Evolutionary conservation across 106 monocot genomes (phyloP), one percentile per base, ranked within the genome.

Genomic region (Amphibolis antarctica): DNA sequence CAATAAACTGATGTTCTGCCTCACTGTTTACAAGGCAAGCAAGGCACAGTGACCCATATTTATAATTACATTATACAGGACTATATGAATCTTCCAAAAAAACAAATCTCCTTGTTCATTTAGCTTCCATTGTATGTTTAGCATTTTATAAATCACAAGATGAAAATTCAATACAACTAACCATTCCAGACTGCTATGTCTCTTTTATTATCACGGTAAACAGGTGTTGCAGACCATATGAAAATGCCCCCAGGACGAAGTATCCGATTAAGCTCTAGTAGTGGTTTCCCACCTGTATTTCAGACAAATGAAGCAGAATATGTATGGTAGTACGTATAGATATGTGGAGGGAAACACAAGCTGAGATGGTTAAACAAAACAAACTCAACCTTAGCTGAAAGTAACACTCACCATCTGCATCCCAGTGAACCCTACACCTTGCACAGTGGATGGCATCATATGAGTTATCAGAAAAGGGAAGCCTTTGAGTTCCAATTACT

Each of bases 191-290:
- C 54, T 62, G 42, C 52, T 55, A 74, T 63, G 44, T 96, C 84
- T 76, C 72, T 78, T 72, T 53, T 22, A 68, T 82, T 55, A 59
- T 84, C 73, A 53, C 86, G 94, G 71, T 96, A 96, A 66, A 90
- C 89, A 43, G 94, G 94, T 57, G 94, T 96, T 74, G 94, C 94
- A 66, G 94, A 96, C 94, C 94, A 96, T 43, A 84, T 62, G 60
- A 86, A 96, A 69, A 74, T 71, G 28, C 94, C 94, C 49, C 89
- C 89, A 74, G 89, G 94, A 53, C 94, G 77, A 21, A 96, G 82
- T 66, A 96, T 75, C 73, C 94, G 77, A 55, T 90, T 90, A 47
- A 96, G 83, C 69, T 96, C 94, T 76, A 96, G 69, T 24, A 96
- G 78, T 74, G 90, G 84, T 63, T 73, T 73, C 60, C 94, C 94